Percentiles rank a stretch among this genome's conserved stretches.
phyloP scores from a whole-genome alignment of 768 basidiomycete genomes.

The Rhodotorula paludigena region DNA sequence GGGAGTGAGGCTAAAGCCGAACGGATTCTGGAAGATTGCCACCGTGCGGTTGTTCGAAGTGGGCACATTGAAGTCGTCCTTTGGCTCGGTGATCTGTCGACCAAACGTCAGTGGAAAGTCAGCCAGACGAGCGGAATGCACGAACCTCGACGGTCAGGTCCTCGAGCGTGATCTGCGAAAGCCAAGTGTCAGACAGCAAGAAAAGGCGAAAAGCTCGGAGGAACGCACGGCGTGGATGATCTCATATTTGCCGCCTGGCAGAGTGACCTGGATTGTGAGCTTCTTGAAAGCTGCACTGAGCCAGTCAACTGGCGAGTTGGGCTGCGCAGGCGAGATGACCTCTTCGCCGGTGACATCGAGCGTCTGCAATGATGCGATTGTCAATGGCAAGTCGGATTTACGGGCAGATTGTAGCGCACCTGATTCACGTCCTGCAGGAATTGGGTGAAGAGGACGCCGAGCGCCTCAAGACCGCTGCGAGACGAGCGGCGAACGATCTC shows the following conservation, averaged over 20 bases:
- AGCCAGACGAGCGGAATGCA: neutral
- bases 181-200: neutral
- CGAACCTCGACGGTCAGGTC: constrained; percentile 54
- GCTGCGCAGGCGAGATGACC: constrained; percentile 57
- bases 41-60: constrained; percentile 27
- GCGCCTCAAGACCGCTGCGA: constrained; percentile 48
- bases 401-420: neutral
- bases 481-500: constrained; percentile 24
- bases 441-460: constrained; percentile 63
- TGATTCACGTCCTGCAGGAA: constrained; percentile 60
- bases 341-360: constrained; percentile 59
- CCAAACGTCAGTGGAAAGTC: neutral
- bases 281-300: constrained; percentile 67
- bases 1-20: constrained; percentile 68
- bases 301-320: constrained; percentile 54
- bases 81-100: constrained; percentile 52
- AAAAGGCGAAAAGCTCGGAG: neutral
- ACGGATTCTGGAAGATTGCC: constrained; percentile 61
- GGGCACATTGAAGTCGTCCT: constrained; percentile 53
- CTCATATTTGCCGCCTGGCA: constrained; percentile 60
- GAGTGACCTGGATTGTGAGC: constrained; percentile 57
- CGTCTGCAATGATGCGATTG: constrained; percentile 48
- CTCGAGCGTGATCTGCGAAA: constrained; percentile 52
- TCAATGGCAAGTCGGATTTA: neutral
- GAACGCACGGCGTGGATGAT: constrained; percentile 43